A percentile compares a stretch with the other conserved stretches of the same genome.
Conservation (phyloP, 441 rosid genomes). For the Jatropha multifida region DNA sequence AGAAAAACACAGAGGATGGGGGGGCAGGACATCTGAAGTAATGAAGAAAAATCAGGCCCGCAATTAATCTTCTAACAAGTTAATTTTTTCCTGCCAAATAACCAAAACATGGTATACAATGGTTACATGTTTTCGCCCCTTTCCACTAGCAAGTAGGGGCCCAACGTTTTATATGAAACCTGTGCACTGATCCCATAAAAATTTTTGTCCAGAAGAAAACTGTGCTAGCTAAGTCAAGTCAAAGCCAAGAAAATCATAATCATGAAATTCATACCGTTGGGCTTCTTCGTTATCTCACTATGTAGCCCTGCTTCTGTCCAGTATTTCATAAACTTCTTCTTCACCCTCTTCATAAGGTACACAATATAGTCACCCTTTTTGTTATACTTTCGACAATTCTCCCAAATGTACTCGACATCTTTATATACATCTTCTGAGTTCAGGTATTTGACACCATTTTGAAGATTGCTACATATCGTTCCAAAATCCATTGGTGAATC, state of each 20-base stretch:
- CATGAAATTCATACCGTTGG: slow-evolving; percentile 31
- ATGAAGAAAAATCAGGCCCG: background rate
- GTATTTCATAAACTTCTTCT: slow-evolving; percentile 59
- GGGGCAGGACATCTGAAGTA: background rate
- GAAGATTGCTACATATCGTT: slow-evolving; percentile 46
- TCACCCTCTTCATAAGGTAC: slow-evolving; percentile 53
- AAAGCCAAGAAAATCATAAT: background rate
- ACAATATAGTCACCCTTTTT: slow-evolving; percentile 59
- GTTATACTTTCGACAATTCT: slow-evolving; percentile 45
- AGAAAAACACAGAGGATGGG: background rate
- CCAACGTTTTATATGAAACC: background rate
- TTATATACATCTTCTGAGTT: slow-evolving; percentile 48
- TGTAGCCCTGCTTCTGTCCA: slow-evolving; percentile 48
- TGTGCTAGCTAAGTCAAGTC: slow-evolving; percentile 4
- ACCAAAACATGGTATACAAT: background rate
- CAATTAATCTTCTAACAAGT: background rate
- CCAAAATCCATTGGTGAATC: slow-evolving; percentile 61
- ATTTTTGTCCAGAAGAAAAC: background rate
- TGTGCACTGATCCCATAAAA: background rate
- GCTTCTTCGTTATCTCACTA: slow-evolving; percentile 21
- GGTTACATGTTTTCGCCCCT: background rate
- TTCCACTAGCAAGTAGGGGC: background rate
- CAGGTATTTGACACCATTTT: slow-evolving; percentile 41
- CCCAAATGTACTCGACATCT: slow-evolving; percentile 53
- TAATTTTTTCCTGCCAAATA: background rate